A percentile compares a stretch with the other conserved stretches of the same genome.
Evolutionary conservation across 371 early-diverging fungal species (phyloP).

Genomic region (Mortierella polycephala): DNA sequence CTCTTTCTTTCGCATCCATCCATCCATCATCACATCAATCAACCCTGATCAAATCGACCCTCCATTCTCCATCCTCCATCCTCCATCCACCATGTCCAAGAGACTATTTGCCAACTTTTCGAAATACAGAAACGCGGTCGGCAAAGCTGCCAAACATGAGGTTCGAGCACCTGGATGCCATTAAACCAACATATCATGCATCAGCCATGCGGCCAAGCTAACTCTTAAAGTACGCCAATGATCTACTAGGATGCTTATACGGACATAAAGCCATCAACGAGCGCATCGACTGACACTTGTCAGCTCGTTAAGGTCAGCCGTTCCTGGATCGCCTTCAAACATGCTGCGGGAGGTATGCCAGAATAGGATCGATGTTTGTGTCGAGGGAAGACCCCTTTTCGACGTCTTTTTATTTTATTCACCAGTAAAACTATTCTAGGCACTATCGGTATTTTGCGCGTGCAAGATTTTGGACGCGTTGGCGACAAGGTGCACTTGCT

Average conservation of each 20-base stretch:
- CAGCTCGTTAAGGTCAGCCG: slow-evolving; percentile 63
- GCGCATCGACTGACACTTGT: slow-evolving; percentile 59
- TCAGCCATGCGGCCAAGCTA: not conserved
- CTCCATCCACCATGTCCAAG: slow-evolving; percentile 28
- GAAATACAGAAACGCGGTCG: slow-evolving; percentile 74
- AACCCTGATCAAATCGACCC: not conserved
- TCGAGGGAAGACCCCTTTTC: not conserved
- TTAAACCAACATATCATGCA: not conserved
- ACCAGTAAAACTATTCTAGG: slow-evolving; percentile 44
- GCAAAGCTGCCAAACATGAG: slow-evolving; percentile 69
- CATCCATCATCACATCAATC: not conserved
- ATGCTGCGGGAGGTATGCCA: slow-evolving; percentile 56
- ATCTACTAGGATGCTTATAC: slow-evolving; percentile 63
- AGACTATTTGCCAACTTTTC: slow-evolving; percentile 45
- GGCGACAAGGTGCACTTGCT: slow-evolving; percentile 54
- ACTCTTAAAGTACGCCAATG: not conserved
- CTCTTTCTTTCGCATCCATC: too few relatives aligned
- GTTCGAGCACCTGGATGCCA: slow-evolving; percentile 14
- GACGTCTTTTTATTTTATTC: not conserved
- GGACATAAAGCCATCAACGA: slow-evolving; percentile 61
- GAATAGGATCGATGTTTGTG: not conserved
- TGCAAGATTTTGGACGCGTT: slow-evolving; percentile 57
- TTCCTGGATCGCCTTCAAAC: slow-evolving; percentile 62
- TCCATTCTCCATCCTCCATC: not conserved
- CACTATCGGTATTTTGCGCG: slow-evolving; percentile 58